Base-by-base conservation (phyloP, 1,284 basidiomycete species). In the Apiotrichum veenhuisii region DNA sequence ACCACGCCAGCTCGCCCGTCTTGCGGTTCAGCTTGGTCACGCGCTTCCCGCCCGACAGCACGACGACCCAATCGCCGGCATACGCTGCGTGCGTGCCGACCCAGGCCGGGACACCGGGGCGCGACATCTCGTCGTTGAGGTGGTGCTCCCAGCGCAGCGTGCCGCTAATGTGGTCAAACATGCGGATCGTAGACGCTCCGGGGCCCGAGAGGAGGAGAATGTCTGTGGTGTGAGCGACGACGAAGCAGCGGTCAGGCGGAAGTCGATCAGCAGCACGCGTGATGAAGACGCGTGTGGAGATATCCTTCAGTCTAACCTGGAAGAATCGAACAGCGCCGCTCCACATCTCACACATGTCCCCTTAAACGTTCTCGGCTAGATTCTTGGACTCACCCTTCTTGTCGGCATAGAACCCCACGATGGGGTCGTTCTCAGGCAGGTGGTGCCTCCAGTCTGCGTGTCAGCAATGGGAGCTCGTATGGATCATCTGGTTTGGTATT, bases 401-500 rank as follows among this genome's bases (percentile, higher is more conserved):
- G 54, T 85, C 78, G 37, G 81, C 80, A 62, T 84, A 82, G 68
- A 87, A 89, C n/a, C 81, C 82, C n/a, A 85, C 73, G 53, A 93
- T 82, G 20, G 79, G 79, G 63, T 95, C 89, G 27, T 82, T 77
- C 7, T 80, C 70, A 9, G 20, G 9, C 2, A 40, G 9, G 17
- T 49, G 15, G 15, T 41, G 49, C 38, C 49, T 50, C 49, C 49
- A 50, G 12, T 12, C 49, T 50, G 38, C 5, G 12, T 14, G 22
- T 45, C 9, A 45, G 44, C 27, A 34, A 87, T 85, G 62, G 87
- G 85, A 86, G 71, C 71, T n/a, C n/a, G n/a, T n/a, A n/a, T n/a
- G n/a, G n/a, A n/a, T n/a, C n/a, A n/a, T 88, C 84, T 93, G 93
- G 97, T 23, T 82, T 91, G 91, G 64, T 38, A 42, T 55, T 67